These are phyloP conservation scores for Suhomyces kilbournensis DNA, from an alignment of 805 yeast genomes.

Conservation along the genomic window DNA sequence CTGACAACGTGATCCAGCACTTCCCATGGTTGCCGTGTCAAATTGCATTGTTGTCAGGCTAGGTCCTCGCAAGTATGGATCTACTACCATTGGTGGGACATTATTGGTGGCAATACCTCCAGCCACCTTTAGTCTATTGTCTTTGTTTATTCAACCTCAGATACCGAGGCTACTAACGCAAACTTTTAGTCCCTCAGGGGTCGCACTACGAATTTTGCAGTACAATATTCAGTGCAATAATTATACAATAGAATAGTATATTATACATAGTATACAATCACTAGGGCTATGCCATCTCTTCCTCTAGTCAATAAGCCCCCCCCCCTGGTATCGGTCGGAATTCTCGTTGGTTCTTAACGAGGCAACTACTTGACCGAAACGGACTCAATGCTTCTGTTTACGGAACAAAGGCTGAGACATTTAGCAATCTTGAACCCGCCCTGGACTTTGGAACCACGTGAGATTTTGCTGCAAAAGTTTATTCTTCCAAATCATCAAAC, in stretches of 20 bases:
- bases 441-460: neutral
- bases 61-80: neutral
- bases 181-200: neutral
- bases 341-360: neutral
- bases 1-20: neutral
- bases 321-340: neutral
- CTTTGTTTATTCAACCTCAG: neutral
- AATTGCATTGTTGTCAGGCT: neutral
- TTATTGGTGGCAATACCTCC: neutral
- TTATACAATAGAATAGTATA: neutral
- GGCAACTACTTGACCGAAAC: neutral
- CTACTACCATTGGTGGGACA: neutral
- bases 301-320: neutral
- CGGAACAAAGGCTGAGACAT: neutral
- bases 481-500: constrained; percentile 46
- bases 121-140: neutral
- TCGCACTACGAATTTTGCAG: neutral
- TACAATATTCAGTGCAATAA: neutral
- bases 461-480: neutral
- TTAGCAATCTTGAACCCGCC: neutral
- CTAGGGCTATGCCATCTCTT: neutral
- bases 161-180: neutral
- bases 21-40: neutral
- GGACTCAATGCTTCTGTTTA: neutral
- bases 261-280: neutral